These are phyloP conservation scores for Anethum foeniculum DNA, from an alignment of 140 eudicot species.

Conservation along the genomic window DNA sequence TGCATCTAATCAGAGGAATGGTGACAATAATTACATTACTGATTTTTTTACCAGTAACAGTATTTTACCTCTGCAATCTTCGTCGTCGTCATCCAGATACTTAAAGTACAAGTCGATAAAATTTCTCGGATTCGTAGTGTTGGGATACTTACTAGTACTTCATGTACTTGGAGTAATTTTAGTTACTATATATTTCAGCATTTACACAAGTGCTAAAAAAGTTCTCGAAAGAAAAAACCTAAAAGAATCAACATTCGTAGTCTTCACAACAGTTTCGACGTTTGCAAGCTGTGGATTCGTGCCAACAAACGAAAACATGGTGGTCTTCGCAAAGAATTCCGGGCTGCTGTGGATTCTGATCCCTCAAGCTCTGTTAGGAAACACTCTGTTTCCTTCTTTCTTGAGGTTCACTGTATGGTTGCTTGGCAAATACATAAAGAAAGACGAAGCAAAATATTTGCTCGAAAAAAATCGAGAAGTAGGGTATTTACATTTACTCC, in stretches of 20 bases:
- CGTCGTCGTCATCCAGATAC: neutral
- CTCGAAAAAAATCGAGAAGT: constrained; percentile 28
- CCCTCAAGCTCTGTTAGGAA: constrained; percentile 53
- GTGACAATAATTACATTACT: neutral
- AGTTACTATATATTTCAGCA: constrained; percentile 24
- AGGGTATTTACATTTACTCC: constrained; percentile 53
- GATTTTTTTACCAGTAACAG: neutral
- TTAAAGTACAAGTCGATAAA: constrained; percentile 32
- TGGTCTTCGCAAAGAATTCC: constrained; percentile 42
- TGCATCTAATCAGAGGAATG: neutral
- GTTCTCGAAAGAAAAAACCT: constrained; percentile 39
- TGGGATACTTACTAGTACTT: constrained; percentile 31
- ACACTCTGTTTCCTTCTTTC: constrained; percentile 47
- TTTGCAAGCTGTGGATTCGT: constrained; percentile 62
- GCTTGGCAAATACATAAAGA: constrained; percentile 30
- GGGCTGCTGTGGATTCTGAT: constrained; percentile 49
- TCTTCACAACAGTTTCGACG: constrained; percentile 54
- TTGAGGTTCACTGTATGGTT: constrained; percentile 36
- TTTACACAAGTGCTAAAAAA: constrained; percentile 18
- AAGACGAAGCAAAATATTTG: constrained; percentile 35
- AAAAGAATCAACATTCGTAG: constrained; percentile 24
- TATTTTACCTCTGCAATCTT: neutral
- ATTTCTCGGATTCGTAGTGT: constrained; percentile 31
- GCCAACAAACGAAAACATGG: constrained; percentile 76
- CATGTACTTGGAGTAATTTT: constrained; percentile 34